These are phyloP conservation scores for Dactylonectria macrodidyma DNA, from an alignment of 2,329 filamentous ascomycete species.

Conservation along the genomic window DNA sequence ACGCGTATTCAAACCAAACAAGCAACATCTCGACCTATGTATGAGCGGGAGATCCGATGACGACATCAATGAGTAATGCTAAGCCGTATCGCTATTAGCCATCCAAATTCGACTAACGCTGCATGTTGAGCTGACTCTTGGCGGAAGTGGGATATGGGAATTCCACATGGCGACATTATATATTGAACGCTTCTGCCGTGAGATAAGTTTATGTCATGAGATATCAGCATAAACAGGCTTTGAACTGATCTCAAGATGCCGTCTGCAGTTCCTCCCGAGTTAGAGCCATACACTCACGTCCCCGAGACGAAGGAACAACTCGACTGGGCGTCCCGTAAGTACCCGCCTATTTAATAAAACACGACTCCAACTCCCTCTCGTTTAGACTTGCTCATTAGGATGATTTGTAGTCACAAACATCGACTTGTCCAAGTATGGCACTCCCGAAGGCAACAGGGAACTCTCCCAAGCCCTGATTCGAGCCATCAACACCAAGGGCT, in stretches of 20 bases:
- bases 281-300: conserved; percentile 3
- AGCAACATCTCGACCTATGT: background rate
- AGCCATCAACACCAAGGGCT: conserved; percentile 42
- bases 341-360: background rate
- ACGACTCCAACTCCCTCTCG: background rate
- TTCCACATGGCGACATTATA: background rate
- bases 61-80: background rate
- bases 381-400: background rate
- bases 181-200: background rate
- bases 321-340: background rate
- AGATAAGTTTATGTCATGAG: background rate
- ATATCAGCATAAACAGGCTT: background rate
- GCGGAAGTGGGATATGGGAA: background rate
- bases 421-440: conserved; percentile 16
- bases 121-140: background rate
- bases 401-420: background rate
- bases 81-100: background rate
- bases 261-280: background rate
- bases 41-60: background rate
- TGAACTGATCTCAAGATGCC: background rate
- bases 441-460: conserved; percentile 13
- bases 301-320: conserved; percentile 2
- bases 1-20: background rate
- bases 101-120: background rate
- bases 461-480: conserved; percentile 8